phyloP scores from a whole-genome alignment of 257 asterid genomes.

The Petunia axillaris region DNA sequence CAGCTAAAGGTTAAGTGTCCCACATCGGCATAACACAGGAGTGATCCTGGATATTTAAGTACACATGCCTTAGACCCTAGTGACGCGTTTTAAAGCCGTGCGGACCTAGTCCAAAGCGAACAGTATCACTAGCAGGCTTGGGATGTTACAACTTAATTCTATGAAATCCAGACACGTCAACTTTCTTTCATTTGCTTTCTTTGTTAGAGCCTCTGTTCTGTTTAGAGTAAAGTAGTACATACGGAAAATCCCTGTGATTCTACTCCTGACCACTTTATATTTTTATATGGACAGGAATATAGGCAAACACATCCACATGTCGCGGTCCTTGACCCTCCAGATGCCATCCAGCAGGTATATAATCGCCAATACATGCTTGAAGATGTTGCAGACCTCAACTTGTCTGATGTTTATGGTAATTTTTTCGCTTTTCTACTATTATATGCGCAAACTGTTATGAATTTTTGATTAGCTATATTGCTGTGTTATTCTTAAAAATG shows the following conservation, averaged over 20 bases:
- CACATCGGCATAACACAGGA: no score
- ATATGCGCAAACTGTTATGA: background rate
- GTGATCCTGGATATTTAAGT: no score
- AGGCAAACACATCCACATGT: conserved; percentile 87
- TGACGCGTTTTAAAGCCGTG: no score
- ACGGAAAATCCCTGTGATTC: background rate
- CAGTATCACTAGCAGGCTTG: no score
- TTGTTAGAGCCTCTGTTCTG: background rate
- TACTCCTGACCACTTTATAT: background rate
- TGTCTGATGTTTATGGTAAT: conserved; percentile 76
- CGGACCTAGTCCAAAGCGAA: no score
- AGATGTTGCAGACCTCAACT: conserved; percentile 83
- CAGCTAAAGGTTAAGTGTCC: no score
- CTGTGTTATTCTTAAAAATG: background rate
- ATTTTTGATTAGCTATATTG: background rate
- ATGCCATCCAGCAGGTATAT: conserved; percentile 81
- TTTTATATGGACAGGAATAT: conserved; percentile 58
- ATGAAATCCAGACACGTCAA: no score
- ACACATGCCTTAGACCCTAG: no score
- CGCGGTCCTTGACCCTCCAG: conserved; percentile 97
- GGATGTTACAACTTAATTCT: no score
- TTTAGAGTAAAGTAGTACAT: background rate
- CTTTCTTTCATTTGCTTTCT: conserved; percentile 8
- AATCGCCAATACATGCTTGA: conserved; percentile 96
- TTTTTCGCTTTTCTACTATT: conserved; percentile 7